phyloP scores from a whole-genome alignment of 2,329 filamentous ascomycete species.

The Talaromyces atroroseus region DNA sequence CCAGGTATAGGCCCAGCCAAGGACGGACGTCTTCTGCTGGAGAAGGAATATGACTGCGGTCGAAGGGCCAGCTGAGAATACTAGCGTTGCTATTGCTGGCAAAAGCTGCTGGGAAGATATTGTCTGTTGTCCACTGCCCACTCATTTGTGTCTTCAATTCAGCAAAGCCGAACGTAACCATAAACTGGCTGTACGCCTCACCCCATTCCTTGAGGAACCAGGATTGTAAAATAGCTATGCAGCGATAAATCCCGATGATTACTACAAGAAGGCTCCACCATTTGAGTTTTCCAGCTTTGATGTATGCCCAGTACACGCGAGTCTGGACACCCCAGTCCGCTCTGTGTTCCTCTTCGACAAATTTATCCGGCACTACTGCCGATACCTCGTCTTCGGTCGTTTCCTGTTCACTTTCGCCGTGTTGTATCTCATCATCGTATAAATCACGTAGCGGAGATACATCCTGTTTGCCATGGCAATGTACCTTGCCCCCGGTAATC shows the following conservation, averaged over 20 bases:
- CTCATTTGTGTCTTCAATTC: constrained; percentile 13
- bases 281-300: constrained; percentile 69
- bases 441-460: constrained; percentile 39
- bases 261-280: constrained; percentile 66
- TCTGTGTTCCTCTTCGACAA: constrained; percentile 71
- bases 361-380: constrained; percentile 62
- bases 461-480: constrained; percentile 44
- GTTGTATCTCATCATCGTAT: constrained; percentile 19
- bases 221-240: constrained; percentile 60
- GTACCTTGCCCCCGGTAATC: constrained; percentile 57
- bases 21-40: constrained; percentile 63
- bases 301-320: constrained; percentile 76
- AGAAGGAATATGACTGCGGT: constrained; percentile 48
- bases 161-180: constrained; percentile 17
- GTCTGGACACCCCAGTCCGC: constrained; percentile 69
- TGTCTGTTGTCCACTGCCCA: constrained; percentile 12
- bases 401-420: constrained; percentile 21
- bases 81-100: constrained; percentile 28
- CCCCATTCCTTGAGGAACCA: constrained; percentile 88
- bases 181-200: constrained; percentile 56
- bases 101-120: constrained; percentile 19
- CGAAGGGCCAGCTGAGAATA: constrained; percentile 9
- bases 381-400: constrained; percentile 38
- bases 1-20: constrained; percentile 68
- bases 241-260: constrained; percentile 59